Evolutionary conservation across 2,329 filamentous ascomycete species (phyloP), one percentile per base, ranked within the genome.

Genomic region (Pseudocercospora fuligena): DNA sequence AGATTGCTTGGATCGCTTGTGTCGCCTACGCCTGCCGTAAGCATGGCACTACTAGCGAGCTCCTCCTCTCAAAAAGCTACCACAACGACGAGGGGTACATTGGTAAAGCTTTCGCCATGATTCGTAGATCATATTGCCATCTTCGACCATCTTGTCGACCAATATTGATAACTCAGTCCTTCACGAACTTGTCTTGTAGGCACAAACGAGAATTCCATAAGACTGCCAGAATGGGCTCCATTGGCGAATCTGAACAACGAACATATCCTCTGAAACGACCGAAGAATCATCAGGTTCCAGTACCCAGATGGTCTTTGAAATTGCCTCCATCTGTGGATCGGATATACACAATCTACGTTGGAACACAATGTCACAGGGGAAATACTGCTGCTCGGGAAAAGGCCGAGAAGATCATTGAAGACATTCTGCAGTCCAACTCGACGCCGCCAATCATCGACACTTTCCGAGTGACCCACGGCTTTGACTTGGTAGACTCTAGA

Each of bases 261-360:
- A 69, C 69, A 43, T 73, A 77, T 62, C 76, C 77, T 7, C 67
- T 79, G 1, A 76, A 75, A 51, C 73, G 74, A 58, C 78, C 77
- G 3, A 65, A 61, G 36, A 75, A 75, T 49, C 75, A 79, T 60
- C 74, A 73, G 19, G 69, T 74, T 3, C 78, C 77, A 1, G 72
- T 79, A 9, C 76, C 77, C 8, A 66, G 78, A 61, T 80, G 74
- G 71, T 74, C 68, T 4, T 64, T 79, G 6, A 65, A 68, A 19
- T 63, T 78, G 1, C 74, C 76, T 11, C 27, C n/a, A 0, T 43
- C 60, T 21, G 60, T 75, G 8, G 72, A 64, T 0, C 69, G 73
- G 16, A 66, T 78, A 7, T 73, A 74, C 60, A 78, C 75, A 11
- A 63, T 75, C 2, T 79, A 79, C 56, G 63, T 79, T 8, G 78